phyloP scores from a whole-genome alignment of 2,329 filamentous ascomycete species.

The Sarocladium kiliense region DNA sequence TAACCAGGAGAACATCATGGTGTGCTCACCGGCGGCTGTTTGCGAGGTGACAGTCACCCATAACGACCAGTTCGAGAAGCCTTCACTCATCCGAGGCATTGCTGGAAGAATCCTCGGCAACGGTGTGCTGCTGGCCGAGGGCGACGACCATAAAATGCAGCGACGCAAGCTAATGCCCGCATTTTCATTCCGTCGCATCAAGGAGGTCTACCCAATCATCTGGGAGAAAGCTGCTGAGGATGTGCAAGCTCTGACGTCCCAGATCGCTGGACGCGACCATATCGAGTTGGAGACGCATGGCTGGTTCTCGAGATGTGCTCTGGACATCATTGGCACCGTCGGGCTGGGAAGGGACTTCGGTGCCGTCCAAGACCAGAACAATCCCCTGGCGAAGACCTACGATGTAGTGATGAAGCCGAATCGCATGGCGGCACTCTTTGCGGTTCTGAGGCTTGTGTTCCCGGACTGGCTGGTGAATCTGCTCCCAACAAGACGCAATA shows the following conservation, averaged over 20 bases:
- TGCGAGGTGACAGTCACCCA: slow-evolving; percentile 64
- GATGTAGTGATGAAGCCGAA: slow-evolving; percentile 48
- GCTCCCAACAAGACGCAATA: slow-evolving; percentile 68
- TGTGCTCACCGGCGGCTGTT: slow-evolving; percentile 59
- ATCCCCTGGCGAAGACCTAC: slow-evolving; percentile 55
- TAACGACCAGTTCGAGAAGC: slow-evolving; percentile 67
- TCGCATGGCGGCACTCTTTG: slow-evolving; percentile 47
- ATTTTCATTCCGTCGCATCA: slow-evolving; percentile 81
- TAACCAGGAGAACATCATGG: slow-evolving; percentile 58
- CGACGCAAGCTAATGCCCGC: slow-evolving; percentile 76
- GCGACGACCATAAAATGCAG: slow-evolving; percentile 82
- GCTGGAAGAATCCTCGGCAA: slow-evolving; percentile 63
- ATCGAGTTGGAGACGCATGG: slow-evolving; percentile 50
- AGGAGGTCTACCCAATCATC: slow-evolving; percentile 78
- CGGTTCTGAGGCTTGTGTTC: slow-evolving; percentile 56
- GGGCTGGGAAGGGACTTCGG: slow-evolving; percentile 69
- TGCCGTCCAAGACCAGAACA: slow-evolving; percentile 56
- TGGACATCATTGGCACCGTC: slow-evolving; percentile 71
- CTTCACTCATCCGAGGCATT: slow-evolving; percentile 43
- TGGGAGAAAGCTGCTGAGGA: slow-evolving; percentile 72
- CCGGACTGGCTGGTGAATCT: slow-evolving; percentile 54
- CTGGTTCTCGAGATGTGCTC: slow-evolving; percentile 63
- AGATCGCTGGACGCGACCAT: slow-evolving; percentile 24
- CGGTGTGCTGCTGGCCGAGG: slow-evolving; percentile 75
- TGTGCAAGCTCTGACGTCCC: slow-evolving; percentile 52